Evolutionary conservation across 2,329 filamentous ascomycete genomes (phyloP).

Genomic region (Pseudopithomyces maydicus): DNA sequence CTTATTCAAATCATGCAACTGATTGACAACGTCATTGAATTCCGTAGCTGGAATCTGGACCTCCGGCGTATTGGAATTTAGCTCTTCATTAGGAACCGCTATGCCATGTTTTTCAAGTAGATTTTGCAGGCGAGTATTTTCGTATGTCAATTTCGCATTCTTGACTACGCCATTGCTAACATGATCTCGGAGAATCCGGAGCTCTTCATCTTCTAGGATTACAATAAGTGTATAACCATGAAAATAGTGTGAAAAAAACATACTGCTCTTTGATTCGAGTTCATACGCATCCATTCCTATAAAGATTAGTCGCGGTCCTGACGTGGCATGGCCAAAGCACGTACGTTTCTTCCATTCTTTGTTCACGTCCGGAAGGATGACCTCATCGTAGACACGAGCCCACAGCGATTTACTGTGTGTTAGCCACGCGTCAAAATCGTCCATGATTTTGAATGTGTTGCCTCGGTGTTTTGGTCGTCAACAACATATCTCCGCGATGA

Average conservation of each 20-base stretch:
- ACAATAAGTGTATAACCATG: conserved; percentile 8
- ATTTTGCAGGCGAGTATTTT: conserved; percentile 28
- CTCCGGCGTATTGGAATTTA: conserved; percentile 1
- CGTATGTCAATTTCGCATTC: conserved; percentile 28
- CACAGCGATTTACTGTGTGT: conserved; percentile 33
- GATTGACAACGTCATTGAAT: conserved; percentile 31
- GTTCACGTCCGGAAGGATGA: conserved; percentile 38
- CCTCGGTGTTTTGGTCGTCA: not conserved
- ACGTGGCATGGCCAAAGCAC: not conserved
- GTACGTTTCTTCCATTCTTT: conserved; percentile 42
- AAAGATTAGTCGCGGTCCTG: conserved; percentile 4
- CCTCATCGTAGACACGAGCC: conserved; percentile 40
- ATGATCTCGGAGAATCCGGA: conserved; percentile 29
- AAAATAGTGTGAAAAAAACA: conserved; percentile 2
- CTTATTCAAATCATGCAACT: conserved; percentile 40
- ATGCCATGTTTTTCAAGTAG: conserved; percentile 16
- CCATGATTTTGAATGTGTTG: conserved; percentile 23
- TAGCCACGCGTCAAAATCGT: conserved; percentile 33
- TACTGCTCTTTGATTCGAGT: conserved; percentile 33
- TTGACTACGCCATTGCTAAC: conserved; percentile 33
- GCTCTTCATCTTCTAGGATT: conserved; percentile 23
- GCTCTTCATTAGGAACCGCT: conserved; percentile 1
- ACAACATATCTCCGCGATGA: no score
- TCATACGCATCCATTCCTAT: conserved; percentile 32
- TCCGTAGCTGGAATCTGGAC: conserved; percentile 24